Evolutionary conservation across 2,329 filamentous ascomycete genomes (phyloP).

Genomic region (Apiospora rasikravindrae): DNA sequence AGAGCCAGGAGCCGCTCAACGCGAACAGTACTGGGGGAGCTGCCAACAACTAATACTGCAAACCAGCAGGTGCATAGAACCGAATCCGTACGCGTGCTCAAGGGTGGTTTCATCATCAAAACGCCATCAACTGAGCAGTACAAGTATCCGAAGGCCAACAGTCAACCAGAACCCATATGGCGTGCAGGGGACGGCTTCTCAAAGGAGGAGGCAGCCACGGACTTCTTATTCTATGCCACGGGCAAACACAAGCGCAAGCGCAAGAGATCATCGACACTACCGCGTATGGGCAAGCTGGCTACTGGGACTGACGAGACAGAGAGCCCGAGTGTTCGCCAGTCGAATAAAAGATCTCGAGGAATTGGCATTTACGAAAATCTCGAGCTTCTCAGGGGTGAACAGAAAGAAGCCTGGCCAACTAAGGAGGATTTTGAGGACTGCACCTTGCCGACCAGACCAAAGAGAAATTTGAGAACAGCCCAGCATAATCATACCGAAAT

Average conservation of each 20-base stretch:
- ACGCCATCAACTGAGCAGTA: constrained; percentile 26
- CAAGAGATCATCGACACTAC: constrained; percentile 27
- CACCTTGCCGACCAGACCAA: background rate
- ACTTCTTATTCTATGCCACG: constrained; percentile 29
- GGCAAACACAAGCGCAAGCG: constrained; percentile 35
- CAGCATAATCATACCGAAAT: constrained; percentile 16
- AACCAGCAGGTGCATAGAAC: background rate
- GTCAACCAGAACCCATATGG: constrained; percentile 31
- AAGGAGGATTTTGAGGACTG: constrained; percentile 34
- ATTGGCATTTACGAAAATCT: background rate
- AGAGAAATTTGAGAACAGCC: constrained; percentile 1
- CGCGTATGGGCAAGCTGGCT: constrained; percentile 32
- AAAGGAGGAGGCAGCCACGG: constrained; percentile 33
- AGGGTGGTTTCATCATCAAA: constrained; percentile 35
- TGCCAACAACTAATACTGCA: background rate
- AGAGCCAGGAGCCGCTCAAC: background rate
- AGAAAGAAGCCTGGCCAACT: constrained; percentile 37
- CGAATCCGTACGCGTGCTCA: constrained; percentile 18
- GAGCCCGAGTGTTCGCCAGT: constrained; percentile 21
- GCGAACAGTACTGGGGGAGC: background rate
- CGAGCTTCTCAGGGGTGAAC: constrained; percentile 19
- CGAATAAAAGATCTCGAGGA: constrained; percentile 15
- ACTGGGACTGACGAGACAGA: constrained; percentile 25
- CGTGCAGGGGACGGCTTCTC: constrained; percentile 38
- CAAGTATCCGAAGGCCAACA: constrained; percentile 31